A percentile compares a stretch with the other conserved stretches of the same genome.
Conservation (phyloP, 2,329 filamentous ascomycete genomes). For the Talaromyces amestolkiae region DNA sequence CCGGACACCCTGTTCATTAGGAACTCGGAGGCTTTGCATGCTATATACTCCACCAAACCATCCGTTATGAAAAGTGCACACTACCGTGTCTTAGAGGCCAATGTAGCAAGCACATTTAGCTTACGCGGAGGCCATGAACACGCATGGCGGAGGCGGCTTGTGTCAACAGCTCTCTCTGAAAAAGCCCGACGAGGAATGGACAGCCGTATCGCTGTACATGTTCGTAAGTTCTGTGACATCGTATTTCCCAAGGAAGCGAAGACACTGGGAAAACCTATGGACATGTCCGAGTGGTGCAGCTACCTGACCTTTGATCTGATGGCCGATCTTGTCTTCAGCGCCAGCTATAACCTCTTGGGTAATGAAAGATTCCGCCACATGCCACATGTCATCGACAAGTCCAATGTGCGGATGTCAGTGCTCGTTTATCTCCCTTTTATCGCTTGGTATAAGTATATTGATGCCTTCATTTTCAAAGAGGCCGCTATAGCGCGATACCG, state of each 20-base stretch:
- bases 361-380: no score
- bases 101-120: neutral
- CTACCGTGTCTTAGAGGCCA: neutral
- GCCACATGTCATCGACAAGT: no score
- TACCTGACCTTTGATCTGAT: no score
- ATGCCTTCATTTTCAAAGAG: neutral
- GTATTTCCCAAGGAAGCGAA: neutral
- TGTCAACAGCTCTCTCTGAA: neutral
- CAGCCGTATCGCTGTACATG: neutral
- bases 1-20: no score
- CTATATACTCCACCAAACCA: neutral
- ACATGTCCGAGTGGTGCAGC: neutral
- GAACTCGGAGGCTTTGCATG: no score
- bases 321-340: no score
- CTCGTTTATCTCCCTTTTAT: neutral
- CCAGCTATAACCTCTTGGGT: no score
- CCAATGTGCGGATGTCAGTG: no score
- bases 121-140: neutral
- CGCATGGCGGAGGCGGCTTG: neutral
- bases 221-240: neutral
- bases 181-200: neutral
- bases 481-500: neutral
- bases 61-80: neutral
- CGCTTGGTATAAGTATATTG: neutral
- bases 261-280: no score